phyloP scores from a whole-genome alignment of 2,329 filamentous ascomycete species.

The Talaromyces rugulosus region DNA sequence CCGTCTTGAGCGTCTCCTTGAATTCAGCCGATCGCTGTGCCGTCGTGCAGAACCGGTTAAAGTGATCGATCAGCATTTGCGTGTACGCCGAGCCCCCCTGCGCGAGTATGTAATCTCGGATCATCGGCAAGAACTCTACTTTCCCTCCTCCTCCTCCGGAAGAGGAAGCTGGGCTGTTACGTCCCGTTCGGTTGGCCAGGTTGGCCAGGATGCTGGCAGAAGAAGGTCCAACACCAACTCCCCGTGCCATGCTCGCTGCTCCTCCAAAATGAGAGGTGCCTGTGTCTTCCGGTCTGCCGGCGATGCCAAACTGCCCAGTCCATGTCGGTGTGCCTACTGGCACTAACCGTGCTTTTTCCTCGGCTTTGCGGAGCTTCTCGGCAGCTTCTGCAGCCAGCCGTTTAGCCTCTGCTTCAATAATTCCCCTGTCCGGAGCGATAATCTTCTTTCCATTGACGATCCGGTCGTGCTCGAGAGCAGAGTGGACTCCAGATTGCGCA shows the following conservation, averaged over 20 bases:
- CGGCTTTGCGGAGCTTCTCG: slow-evolving; percentile 67
- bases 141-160: slow-evolving; percentile 40
- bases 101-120: slow-evolving; percentile 71
- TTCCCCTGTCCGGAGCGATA: slow-evolving; percentile 67
- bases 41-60: slow-evolving; percentile 73
- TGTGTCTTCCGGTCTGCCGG: slow-evolving; percentile 61
- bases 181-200: slow-evolving; percentile 26
- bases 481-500: slow-evolving; percentile 77
- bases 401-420: slow-evolving; percentile 78
- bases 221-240: slow-evolving; percentile 34
- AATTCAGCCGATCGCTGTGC: slow-evolving; percentile 70
- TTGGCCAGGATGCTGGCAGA: slow-evolving; percentile 38
- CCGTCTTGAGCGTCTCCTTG: slow-evolving; percentile 70
- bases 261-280: slow-evolving; percentile 44
- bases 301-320: slow-evolving; percentile 80
- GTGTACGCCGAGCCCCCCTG: slow-evolving; percentile 77
- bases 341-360: slow-evolving; percentile 65
- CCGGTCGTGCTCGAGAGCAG: slow-evolving; percentile 87
- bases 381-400: slow-evolving; percentile 74
- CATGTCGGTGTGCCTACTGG: slow-evolving; percentile 86
- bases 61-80: slow-evolving; percentile 85
- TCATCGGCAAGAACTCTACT: slow-evolving; percentile 64
- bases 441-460: slow-evolving; percentile 75
- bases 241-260: slow-evolving; percentile 30
- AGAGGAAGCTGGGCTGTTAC: background rate